Conservation (phyloP, 768 basidiomycete genomes). For the Tulasnella sp. region DNA sequence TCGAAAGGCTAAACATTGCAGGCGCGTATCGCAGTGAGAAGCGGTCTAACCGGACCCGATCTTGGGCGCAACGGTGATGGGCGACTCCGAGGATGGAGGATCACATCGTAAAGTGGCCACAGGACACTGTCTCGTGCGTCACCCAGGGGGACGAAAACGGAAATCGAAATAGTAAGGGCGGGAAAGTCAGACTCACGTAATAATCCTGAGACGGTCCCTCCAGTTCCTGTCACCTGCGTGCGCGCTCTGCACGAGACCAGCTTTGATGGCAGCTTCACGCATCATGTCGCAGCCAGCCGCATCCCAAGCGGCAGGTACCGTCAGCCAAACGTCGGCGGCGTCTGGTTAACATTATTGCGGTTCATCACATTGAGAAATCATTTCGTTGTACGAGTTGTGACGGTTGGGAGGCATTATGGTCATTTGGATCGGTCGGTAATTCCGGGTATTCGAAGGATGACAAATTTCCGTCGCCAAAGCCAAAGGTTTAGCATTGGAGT, state of each 20-base stretch:
- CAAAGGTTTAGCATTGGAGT: neutral
- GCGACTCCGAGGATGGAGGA: neutral
- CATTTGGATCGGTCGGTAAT: neutral
- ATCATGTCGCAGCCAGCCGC: constrained; percentile 79
- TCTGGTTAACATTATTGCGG: constrained; percentile 43
- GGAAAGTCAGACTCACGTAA: constrained; percentile 48
- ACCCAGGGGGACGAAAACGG: neutral
- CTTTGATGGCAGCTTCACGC: constrained; percentile 77
- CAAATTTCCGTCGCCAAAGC: neutral
- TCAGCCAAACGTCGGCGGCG: constrained; percentile 78
- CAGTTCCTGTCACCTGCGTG: constrained; percentile 66
- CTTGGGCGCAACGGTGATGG: neutral
- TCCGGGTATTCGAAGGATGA: neutral
- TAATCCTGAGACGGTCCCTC: constrained; percentile 78
- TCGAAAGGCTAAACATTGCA: neutral
- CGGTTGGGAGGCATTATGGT: neutral
- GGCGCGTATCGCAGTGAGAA: neutral
- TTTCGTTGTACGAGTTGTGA: neutral
- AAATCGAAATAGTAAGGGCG: neutral
- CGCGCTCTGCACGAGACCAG: constrained; percentile 71
- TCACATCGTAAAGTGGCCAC: neutral
- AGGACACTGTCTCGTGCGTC: neutral
- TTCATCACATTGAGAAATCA: neutral
- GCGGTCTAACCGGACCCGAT: neutral
- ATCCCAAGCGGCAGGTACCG: constrained; percentile 90